Base-by-base conservation (phyloP, 2,329 filamentous ascomycete species). In the Monilinia laxa region DNA sequence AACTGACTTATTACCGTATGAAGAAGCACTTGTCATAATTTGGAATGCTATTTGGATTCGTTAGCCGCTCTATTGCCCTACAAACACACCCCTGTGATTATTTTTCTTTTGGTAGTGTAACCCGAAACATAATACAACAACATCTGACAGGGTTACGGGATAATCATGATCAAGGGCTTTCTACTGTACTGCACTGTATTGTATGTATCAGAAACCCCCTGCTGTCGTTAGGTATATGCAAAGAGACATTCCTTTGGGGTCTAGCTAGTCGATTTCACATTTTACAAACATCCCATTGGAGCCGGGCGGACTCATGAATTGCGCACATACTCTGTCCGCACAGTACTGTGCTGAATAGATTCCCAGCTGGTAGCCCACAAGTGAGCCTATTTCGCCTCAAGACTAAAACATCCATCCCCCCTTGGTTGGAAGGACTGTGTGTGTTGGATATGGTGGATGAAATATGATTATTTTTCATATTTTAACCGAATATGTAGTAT, bases 151-250 rank as follows among this genome's bases (percentile, higher is more conserved):
- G 60, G 35, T 54, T 63, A 35, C 59, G 53, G 59, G 31, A n/a
- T 40, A 62, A 28, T 54, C 28, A 60, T 59, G n/a, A 57, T 45
- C 23, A 23, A 42, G 55, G 55, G 18, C 56, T 51, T n/a, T 51
- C 10, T 28, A 57, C 35, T 58, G 31, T 5, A 35, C 7, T 35
- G 31, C 6, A 35, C 31, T 35, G 28, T 28, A 28, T 6, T 25
- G 14, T 31, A 58, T 40, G 40, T 58, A 62, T 62, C 47, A 62
- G 59, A 62, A 38, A 57, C 25, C 47, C 31, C 47, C 59, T 40
- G 42, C 57, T 35, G 42, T 18, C 25, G 25, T 31, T 47, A 35
- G 7, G 31, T 35, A 11, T 47, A 47, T 47, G 56, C 56, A 47
- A 59, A 18, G 47, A 16, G 56, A 9, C 40, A 47, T 5, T 25